Evolutionary conservation across 768 basidiomycete genomes (phyloP), one percentile per base, ranked within the genome.

Genomic region (Rhodotorula paludigena): DNA sequence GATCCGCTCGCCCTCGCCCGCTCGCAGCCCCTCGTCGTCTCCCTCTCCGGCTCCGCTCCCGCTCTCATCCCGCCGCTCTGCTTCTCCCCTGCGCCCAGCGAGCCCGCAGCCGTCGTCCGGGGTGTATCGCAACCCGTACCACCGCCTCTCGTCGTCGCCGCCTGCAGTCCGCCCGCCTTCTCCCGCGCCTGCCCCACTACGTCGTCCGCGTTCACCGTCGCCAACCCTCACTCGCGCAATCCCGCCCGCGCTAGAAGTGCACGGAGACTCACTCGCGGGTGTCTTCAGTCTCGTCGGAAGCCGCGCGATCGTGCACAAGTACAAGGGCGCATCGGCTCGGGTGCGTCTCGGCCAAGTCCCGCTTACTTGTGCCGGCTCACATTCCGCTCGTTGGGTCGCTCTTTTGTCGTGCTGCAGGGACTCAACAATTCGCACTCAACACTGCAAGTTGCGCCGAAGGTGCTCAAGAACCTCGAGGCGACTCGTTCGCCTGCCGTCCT

Each of bases 401-500:
- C 28, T 16, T 2, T 5, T 20, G 2, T 9, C 5, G 39, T 28
- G 20, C 8, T 16, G 20, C 38, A 72, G 71, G 71, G 71, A 1
- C 60, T 72, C 36, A 41, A 36, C 45, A 72, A 68, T n/a, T 56
- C 59, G 2, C 9, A 38, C 10, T 64, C 66, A 23, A 44, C 55
- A 16, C 35, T 67, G 6, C 30, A 38, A 25, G 58, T 62, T 32
- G 66, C 51, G 0, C n/a, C 20, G 2, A 20, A 36, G 23, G n/a
- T 72, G 36, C 28, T 68, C 14, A 15, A 25, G 1, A 39, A 33
- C 2, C 38, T 72, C 38, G 28, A 30, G 12, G 1, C 5, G 0
- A 4, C 9, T 15, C 32, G 41, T 25, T 54, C 71, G n/a, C 28
- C 32, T 5, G 8, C 5, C 23, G 28, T 62, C 28, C 33, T 68